phyloP scores from a whole-genome alignment of 116 monocot species.

The Phalaenopsis hybrid region DNA sequence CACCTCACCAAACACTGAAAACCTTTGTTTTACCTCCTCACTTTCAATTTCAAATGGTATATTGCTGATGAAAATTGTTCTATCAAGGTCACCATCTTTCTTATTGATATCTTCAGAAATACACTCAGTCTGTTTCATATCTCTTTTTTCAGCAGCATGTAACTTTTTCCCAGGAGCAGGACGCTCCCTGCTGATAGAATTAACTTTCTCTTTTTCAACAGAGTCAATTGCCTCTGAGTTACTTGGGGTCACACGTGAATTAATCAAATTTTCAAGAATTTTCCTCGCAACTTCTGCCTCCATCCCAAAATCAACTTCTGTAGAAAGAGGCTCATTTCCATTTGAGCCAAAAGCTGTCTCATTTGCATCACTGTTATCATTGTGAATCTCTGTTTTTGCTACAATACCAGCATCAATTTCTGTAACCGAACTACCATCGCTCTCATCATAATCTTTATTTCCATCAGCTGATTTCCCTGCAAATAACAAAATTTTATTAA shows the following conservation, averaged over 20 bases:
- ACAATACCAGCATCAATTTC: conserved; percentile 13
- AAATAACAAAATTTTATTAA: neutral
- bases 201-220: neutral
- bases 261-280: conserved; percentile 70
- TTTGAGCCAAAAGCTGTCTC: conserved; percentile 3
- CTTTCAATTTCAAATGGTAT: conserved; percentile 79
- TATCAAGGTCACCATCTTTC: conserved; percentile 40
- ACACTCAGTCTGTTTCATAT: conserved; percentile 12
- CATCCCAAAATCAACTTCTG: conserved; percentile 32
- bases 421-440: conserved; percentile 15
- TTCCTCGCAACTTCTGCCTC: conserved; percentile 75
- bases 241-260: conserved; percentile 20
- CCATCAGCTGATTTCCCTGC: conserved; percentile 23
- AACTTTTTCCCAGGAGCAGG: conserved; percentile 8
- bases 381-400: conserved; percentile 10
- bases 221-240: conserved; percentile 22
- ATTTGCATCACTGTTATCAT: conserved; percentile 7
- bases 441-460: conserved; percentile 21
- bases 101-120: conserved; percentile 12
- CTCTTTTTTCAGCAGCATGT: neutral
- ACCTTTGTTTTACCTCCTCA: conserved; percentile 80
- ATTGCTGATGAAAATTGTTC: conserved; percentile 81
- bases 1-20: conserved; percentile 80
- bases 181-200: conserved; percentile 16
- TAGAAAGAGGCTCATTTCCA: conserved; percentile 14